These are phyloP conservation scores for Pythium plurisporium DNA, from an alignment of 352 stramenopile species.

Conservation along the genomic window DNA sequence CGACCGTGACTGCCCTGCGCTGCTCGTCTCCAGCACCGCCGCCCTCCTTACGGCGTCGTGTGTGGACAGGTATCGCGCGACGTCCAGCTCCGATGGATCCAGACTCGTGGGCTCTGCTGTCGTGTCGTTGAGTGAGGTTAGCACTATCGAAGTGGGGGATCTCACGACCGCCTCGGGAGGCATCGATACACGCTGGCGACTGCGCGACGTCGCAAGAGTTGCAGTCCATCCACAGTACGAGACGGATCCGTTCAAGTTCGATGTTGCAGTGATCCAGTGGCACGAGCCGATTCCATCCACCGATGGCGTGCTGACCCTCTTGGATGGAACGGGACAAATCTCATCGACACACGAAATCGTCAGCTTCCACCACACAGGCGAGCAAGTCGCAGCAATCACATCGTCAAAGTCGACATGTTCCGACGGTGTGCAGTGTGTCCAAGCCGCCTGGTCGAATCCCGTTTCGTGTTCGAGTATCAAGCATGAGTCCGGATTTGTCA, in stretches of 20 bases:
- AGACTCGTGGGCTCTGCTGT: not conserved
- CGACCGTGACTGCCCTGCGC: constrained; percentile 10
- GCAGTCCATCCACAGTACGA: constrained; percentile 10
- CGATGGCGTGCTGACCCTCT: too few species aligned
- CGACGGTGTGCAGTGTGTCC: not conserved
- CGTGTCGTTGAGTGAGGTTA: not conserved
- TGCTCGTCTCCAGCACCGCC: constrained; percentile 12
- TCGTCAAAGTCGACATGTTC: not conserved
- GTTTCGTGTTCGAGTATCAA: not conserved
- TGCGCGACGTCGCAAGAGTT: not conserved
- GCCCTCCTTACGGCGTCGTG: constrained; percentile 17
- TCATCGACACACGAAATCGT: not conserved
- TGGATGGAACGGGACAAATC: too few species aligned
- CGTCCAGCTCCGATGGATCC: too few species aligned
- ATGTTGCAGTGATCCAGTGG: constrained; percentile 18
- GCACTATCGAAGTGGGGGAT: constrained; percentile 5
- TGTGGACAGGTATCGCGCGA: not conserved
- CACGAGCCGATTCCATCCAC: not conserved
- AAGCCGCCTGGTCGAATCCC: not conserved
- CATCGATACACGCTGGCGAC: not conserved
- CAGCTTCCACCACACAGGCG: not conserved
- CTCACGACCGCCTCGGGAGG: not conserved
- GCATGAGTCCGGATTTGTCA: not conserved
- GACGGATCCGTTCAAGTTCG: not conserved
- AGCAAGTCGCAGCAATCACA: not conserved